phyloP scores from a whole-genome alignment of 2,329 filamentous ascomycete species.

The Keithomyces neogunnii region DNA sequence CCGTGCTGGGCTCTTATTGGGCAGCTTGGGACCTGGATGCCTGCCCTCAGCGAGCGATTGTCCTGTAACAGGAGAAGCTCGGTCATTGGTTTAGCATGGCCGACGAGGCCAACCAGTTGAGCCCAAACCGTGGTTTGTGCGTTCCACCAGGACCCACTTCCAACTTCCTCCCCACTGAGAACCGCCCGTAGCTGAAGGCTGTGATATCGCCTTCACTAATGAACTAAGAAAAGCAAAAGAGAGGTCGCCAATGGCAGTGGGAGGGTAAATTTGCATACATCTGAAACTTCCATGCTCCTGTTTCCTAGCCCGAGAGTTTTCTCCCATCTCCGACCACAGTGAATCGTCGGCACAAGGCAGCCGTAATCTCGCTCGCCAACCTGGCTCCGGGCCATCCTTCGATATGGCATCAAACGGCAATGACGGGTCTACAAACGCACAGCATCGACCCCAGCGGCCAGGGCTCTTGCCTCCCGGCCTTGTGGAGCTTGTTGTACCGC shows the following conservation, averaged over 20 bases:
- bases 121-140: constrained; percentile 3
- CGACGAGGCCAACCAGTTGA: not conserved
- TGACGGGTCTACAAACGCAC: constrained; percentile 12
- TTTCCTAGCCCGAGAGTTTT: no score
- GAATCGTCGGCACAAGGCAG: not conserved
- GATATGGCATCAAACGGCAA: constrained; percentile 10
- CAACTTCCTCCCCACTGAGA: not conserved
- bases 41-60: not conserved
- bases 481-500: constrained; percentile 36
- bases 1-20: not conserved
- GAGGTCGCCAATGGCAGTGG: no score
- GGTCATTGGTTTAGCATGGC: no score
- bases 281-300: no score
- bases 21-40: not conserved
- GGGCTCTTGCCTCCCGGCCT: constrained; percentile 35
- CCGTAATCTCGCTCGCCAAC: not conserved
- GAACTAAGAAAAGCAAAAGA: no score
- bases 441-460: constrained; percentile 17
- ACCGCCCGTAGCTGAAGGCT: no score
- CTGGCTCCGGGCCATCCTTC: not conserved
- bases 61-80: not conserved
- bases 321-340: not conserved
- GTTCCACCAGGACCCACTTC: constrained; percentile 2
- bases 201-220: no score
- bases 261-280: no score